Base-by-base conservation (phyloP, 2,329 filamentous ascomycete genomes). In the Basipetospora chlamydospora region DNA sequence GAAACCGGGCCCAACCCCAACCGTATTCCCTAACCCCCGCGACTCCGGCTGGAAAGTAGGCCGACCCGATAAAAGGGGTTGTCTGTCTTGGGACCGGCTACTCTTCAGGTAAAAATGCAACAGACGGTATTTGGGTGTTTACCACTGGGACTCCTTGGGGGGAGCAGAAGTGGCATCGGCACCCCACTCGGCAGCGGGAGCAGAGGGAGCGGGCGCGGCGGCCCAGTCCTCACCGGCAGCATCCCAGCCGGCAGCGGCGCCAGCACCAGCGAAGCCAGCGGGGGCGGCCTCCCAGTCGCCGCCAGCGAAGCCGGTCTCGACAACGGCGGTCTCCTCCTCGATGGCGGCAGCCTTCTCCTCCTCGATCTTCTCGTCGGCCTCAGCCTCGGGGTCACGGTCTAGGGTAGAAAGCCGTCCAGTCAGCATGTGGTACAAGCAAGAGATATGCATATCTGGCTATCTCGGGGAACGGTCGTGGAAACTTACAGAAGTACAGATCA, bases 361-460 rank as follows among this genome's bases (percentile, higher is more conserved):
- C 60, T 83, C 82, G 49, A 79, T 71, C 63, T 95, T 92, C 72
- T 98, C 94, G 77, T 94, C 88, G 64, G 94, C 90, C 78, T 98
- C 90, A 51, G 87, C 86, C 70, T 98, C 90, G 54, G 92, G 90
- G 69, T 98, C 92, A 63, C 92, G 90, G 83, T 98, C 71, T 75
- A 21, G 20, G 17, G 25, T 43, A 11, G 16, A 38, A 38, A 51
- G 43, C 26, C 34, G 40, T 23, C n/a, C n/a, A n/a, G n/a, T n/a
- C n/a, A n/a, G n/a, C n/a, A n/a, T n/a, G 22, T 13, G 20, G 30
- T 32, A 23, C 6, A 6, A 23, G 11, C 22, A 23, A 23, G 6
- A 23, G 11, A 23, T 11, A 23, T 6, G 22, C 22, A 23, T 23
- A 23, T 21, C 21, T 12, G 22, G 22, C 22, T 6, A 13, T 13